Conservation (phyloP, 2,329 filamentous ascomycete genomes). For the Aureobasidium sp. region DNA sequence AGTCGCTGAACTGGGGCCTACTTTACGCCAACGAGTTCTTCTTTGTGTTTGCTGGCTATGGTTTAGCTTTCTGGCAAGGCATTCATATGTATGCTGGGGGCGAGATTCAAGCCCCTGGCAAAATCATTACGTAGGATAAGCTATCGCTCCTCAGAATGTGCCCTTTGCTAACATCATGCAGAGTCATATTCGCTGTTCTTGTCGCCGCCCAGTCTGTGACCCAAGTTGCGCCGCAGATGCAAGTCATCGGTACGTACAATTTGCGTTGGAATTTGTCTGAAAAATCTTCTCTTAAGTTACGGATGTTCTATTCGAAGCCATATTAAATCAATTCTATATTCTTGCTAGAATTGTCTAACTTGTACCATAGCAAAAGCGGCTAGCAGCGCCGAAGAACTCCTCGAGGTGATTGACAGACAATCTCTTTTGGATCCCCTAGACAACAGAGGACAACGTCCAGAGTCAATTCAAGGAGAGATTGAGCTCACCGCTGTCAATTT, state of each 20-base stretch:
- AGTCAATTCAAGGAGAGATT: conserved; percentile 73
- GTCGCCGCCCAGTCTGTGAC: conserved; percentile 88
- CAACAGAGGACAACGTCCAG: conserved; percentile 62
- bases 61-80: conserved; percentile 3
- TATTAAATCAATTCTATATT: no score
- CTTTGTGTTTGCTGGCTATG: neutral
- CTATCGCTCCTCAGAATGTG: neutral
- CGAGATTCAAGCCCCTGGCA: neutral
- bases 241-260: conserved; percentile 55
- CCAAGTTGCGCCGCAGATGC: conserved; percentile 76
- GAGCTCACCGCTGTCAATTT: conserved; percentile 81
- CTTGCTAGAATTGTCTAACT: neutral
- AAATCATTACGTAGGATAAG: conserved; percentile 2
- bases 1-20: neutral
- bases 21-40: neutral
- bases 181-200: conserved; percentile 48
- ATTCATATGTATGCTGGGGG: neutral
- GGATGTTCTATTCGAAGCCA: no score
- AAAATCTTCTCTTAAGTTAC: no score
- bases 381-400: conserved; percentile 85
- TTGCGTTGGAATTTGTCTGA: no score
- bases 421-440: conserved; percentile 77
- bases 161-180: neutral
- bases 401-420: conserved; percentile 78
- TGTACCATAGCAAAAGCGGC: conserved; percentile 54